phyloP scores from a whole-genome alignment of 768 basidiomycete species.

The Phaeotremella skinneri region DNA sequence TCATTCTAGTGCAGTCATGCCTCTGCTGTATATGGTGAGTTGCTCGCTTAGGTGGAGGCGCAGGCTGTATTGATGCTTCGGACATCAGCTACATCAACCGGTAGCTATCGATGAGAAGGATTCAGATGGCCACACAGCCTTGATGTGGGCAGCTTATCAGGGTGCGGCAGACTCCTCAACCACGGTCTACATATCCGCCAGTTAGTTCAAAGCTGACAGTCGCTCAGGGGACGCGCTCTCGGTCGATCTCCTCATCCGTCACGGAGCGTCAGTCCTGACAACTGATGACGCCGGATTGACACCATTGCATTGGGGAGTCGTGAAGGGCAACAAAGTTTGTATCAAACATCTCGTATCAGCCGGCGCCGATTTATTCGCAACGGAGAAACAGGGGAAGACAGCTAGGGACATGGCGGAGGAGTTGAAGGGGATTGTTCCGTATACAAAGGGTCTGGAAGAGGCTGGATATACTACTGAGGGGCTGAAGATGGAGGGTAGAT shows the following conservation, averaged over 20 bases:
- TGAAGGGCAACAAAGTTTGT: conserved; percentile 83
- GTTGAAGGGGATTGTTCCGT: conserved; percentile 84
- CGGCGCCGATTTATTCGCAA: conserved; percentile 75
- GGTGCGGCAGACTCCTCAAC: conserved; percentile 53
- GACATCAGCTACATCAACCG: conserved; percentile 84
- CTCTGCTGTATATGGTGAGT: conserved; percentile 60
- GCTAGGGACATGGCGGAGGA: conserved; percentile 92
- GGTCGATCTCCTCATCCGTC: conserved; percentile 81
- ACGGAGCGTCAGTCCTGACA: conserved; percentile 75
- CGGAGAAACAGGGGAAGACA: conserved; percentile 80
- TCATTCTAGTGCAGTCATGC: conserved; percentile 92
- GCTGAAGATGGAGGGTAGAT: conserved; percentile 69
- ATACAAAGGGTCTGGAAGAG: conserved; percentile 83
- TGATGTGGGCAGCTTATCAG: conserved; percentile 99
- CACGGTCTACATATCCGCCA: background rate
- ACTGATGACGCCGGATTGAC: conserved; percentile 79
- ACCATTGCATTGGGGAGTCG: conserved; percentile 96
- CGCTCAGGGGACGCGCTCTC: conserved; percentile 75
- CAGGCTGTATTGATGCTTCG: conserved; percentile 3
- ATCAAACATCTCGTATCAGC: conserved; percentile 81
- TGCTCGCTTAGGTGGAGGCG: background rate
- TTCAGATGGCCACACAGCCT: conserved; percentile 83
- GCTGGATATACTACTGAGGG: conserved; percentile 60
- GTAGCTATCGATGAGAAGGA: conserved; percentile 88
- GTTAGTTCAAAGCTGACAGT: background rate